phyloP scores from a whole-genome alignment of 495 filamentous ascomycete genomes.

The Chaetomium tenue region DNA sequence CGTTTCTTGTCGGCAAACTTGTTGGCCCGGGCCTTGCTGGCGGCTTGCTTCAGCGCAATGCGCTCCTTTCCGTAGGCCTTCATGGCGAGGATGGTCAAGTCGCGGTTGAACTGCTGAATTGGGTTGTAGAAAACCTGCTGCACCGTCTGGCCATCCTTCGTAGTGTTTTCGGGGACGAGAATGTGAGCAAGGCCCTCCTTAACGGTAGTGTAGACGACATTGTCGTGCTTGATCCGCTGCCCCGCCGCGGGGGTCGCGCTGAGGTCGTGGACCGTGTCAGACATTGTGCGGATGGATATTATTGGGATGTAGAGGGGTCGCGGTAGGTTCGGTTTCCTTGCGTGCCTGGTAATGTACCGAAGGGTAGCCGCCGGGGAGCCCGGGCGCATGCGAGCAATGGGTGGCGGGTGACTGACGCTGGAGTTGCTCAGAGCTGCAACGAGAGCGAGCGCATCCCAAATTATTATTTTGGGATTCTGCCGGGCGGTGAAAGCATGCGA shows the following conservation, averaged over 20 bases:
- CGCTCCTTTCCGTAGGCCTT: constrained; percentile 74
- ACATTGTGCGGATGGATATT: constrained; percentile 27
- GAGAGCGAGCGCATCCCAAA: neutral
- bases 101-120: constrained; percentile 97
- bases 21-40: constrained; percentile 40
- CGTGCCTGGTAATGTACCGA: constrained; percentile 15
- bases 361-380: constrained; percentile 18
- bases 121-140: constrained; percentile 98
- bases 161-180: constrained; percentile 42
- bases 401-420: neutral
- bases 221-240: constrained; percentile 39
- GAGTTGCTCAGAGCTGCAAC: neutral
- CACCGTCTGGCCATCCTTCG: constrained; percentile 40
- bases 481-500: constrained; percentile 23
- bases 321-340: constrained; percentile 6
- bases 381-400: constrained; percentile 17
- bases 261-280: constrained; percentile 26
- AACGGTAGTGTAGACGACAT: constrained; percentile 43
- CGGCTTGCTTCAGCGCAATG: constrained; percentile 47
- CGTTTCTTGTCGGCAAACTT: constrained; percentile 46
- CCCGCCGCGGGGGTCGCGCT: constrained; percentile 33
- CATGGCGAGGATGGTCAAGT: constrained; percentile 89
- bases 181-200: constrained; percentile 50
- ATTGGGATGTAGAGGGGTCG: neutral
- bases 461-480: constrained; percentile 26